These are phyloP conservation scores for Picea sitchensis DNA, from an alignment of 75 land plant genomes.

Conservation along the genomic window DNA sequence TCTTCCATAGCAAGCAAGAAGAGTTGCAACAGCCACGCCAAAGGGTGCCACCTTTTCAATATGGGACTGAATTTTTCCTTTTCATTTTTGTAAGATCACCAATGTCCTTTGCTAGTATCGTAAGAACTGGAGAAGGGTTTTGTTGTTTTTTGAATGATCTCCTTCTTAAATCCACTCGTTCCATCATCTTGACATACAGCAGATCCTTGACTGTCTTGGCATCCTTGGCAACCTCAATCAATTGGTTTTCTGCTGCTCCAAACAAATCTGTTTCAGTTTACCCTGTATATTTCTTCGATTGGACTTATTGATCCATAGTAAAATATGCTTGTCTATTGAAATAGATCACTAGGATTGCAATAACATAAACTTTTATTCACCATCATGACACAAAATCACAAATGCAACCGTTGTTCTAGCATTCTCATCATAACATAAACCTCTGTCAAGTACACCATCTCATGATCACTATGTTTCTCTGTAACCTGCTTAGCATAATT, in stretches of 20 bases:
- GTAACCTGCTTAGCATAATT: too few relatives aligned
- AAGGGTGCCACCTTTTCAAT: constrained; percentile 84
- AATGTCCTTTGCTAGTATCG: constrained; percentile 55
- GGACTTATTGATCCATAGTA: too few relatives aligned
- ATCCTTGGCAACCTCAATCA: constrained; percentile 82
- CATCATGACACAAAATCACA: too few relatives aligned
- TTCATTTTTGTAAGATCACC: constrained; percentile 71
- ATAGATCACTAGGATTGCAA: too few relatives aligned
- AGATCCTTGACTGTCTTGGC: constrained; percentile 72
- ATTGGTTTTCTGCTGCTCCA: constrained; percentile 59
- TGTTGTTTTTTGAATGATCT: background rate
- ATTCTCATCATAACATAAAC: too few relatives aligned
- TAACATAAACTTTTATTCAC: too few relatives aligned
- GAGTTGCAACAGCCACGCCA: constrained; percentile 95
- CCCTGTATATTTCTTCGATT: constrained; percentile 26
- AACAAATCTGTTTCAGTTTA: constrained; percentile 69
- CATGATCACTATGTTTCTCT: too few relatives aligned
- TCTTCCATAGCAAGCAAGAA: constrained; percentile 89
- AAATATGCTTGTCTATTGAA: too few relatives aligned
- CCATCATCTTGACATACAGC: constrained; percentile 70
- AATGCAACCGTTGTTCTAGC: too few relatives aligned
- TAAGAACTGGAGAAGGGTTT: constrained; percentile 37
- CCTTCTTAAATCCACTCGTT: constrained; percentile 76
- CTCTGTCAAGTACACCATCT: too few relatives aligned
- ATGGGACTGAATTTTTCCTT: constrained; percentile 80